phyloP scores from a whole-genome alignment of 2,329 filamentous ascomycete species.

The Podosphaera aphanis region DNA sequence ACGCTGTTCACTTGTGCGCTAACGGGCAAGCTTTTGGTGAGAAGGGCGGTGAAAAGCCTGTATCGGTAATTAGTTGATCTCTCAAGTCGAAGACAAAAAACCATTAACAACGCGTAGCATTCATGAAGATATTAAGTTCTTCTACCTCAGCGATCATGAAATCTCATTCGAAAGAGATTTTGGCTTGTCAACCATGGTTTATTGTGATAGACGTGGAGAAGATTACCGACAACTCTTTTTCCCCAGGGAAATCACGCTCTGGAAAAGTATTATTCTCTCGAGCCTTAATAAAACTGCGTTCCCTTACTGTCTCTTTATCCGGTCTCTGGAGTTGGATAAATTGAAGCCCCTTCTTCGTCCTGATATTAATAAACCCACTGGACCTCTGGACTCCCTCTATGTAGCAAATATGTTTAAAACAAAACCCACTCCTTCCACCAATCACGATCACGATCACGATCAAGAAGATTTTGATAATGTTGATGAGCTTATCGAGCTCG shows the following conservation, averaged over 20 bases:
- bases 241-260: constrained; percentile 26
- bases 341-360: constrained; percentile 24
- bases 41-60: constrained; percentile 33
- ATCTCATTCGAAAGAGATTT: no score
- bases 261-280: constrained; percentile 45
- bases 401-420: no score
- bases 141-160: constrained; percentile 16
- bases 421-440: no score
- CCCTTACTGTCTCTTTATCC: constrained; percentile 47
- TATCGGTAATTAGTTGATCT: constrained; percentile 31
- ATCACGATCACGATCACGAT: no score
- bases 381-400: no score
- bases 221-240: no score
- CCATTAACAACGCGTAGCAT: constrained; percentile 18
- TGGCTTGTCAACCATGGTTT: no score
- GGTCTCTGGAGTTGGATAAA: constrained; percentile 37
- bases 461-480: no score
- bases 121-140: constrained; percentile 16
- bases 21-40: constrained; percentile 30
- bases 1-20: constrained; percentile 36
- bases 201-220: no score
- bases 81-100: neutral
- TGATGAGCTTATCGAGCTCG: no score
- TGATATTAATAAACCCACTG: no score
- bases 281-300: constrained; percentile 36